Evolutionary conservation across 148 eudicot genomes (phyloP).

Genomic region (Heliamphora exappendiculata): DNA sequence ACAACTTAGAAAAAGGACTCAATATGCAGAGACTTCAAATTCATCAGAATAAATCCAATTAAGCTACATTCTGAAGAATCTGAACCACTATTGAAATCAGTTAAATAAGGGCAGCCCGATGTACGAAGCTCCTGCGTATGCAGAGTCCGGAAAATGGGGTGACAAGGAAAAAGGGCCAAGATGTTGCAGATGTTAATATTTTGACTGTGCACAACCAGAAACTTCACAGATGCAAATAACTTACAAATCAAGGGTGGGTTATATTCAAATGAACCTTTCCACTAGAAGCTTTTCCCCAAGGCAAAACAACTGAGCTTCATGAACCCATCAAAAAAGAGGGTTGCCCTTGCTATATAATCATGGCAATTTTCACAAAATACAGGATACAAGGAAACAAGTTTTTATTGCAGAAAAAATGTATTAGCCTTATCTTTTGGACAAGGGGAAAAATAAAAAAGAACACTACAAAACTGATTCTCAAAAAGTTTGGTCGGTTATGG

Average conservation of each 20-base stretch:
- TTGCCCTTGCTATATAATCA: slow-evolving; percentile 1
- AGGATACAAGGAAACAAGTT: neutral
- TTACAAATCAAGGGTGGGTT: neutral
- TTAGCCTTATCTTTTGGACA: slow-evolving; percentile 3
- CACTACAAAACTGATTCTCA: neutral
- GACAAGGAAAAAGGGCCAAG: neutral
- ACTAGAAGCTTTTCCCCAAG: neutral
- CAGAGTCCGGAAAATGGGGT: neutral
- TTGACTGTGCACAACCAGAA: neutral
- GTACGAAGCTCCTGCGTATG: too few species aligned
- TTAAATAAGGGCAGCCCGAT: too few species aligned
- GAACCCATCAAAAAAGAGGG: neutral
- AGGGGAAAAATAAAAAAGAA: neutral
- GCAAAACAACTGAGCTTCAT: neutral
- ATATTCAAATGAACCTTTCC: neutral
- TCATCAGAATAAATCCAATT: neutral
- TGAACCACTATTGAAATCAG: too few species aligned
- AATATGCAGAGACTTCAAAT: neutral
- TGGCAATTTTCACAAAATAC: neutral
- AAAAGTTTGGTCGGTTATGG: neutral
- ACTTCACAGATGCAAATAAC: neutral
- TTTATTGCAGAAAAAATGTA: slow-evolving; percentile 15
- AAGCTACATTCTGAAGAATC: neutral
- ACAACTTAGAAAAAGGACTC: neutral
- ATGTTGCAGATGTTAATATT: neutral